Percentiles rank a stretch among this genome's conserved stretches.
phyloP scores from a whole-genome alignment of 768 basidiomycete genomes.

The Gautieria morchelliformis region DNA sequence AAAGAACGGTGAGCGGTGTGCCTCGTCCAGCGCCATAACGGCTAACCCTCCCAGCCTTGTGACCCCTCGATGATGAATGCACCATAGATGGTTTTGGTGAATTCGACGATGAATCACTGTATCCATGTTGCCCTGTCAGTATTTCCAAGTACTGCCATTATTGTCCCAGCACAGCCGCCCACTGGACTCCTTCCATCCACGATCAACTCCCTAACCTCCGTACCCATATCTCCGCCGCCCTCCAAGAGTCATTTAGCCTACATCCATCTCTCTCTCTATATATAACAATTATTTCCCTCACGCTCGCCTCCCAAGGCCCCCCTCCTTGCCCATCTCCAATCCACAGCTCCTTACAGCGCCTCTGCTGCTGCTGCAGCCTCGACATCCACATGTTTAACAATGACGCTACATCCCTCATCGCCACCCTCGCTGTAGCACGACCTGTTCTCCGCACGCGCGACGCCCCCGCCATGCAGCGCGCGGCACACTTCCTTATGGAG shows the following conservation, averaged over 20 bases:
- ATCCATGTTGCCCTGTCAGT: slow-evolving; percentile 22
- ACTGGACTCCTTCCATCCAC: slow-evolving; percentile 41
- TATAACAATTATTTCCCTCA: slow-evolving; percentile 30
- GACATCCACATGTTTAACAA: slow-evolving; percentile 36
- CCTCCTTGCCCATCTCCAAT: slow-evolving; percentile 25
- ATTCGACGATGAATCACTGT: slow-evolving; percentile 23
- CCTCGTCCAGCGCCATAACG: neutral
- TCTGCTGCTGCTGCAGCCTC: slow-evolving; percentile 49
- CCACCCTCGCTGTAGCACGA: slow-evolving; percentile 35
- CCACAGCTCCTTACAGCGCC: slow-evolving; percentile 36
- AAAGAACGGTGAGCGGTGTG: slow-evolving; percentile 23
- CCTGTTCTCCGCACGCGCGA: slow-evolving; percentile 59
- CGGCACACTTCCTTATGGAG: slow-evolving; percentile 30
- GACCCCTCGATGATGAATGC: slow-evolving; percentile 15
- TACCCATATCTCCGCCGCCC: slow-evolving; percentile 33
- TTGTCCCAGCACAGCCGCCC: slow-evolving; percentile 29
- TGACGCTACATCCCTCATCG: slow-evolving; percentile 25
- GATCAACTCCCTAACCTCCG: slow-evolving; percentile 33
- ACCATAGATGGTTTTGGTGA: slow-evolving; percentile 24
- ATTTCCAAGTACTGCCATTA: slow-evolving; percentile 15
- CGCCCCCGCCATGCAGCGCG: slow-evolving; percentile 33
- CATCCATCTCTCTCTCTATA: slow-evolving; percentile 41
- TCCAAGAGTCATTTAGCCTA: slow-evolving; percentile 40
- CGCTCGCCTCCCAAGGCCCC: slow-evolving; percentile 16
- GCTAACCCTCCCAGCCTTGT: neutral